Evolutionary conservation across 1,139 yeast genomes (phyloP), one percentile per base, ranked within the genome.

Genomic region (Citeromyces hawaiiensis): DNA sequence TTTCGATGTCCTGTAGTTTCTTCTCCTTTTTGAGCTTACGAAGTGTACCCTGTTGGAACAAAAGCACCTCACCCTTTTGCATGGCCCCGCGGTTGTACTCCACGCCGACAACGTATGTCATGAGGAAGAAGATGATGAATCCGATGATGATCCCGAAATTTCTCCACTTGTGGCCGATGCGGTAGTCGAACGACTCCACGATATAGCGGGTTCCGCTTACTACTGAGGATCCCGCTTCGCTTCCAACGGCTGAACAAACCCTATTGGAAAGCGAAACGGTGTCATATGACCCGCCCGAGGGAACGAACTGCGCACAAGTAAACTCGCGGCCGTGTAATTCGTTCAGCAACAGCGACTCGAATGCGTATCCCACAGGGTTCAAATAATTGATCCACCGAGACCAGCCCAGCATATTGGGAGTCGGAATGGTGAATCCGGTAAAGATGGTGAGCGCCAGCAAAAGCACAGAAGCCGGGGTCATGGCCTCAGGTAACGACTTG

Each of bases 41-140:
- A 42, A 60, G 46, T 38, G 57, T 56, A 4, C 85, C 67, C 38
- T 64, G 57, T 45, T 77, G 79, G 65, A 76, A 85, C 36, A 83
- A 70, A 42, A 82, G 65, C 40, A 83, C 70, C 61, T 85, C 95
- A 62, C 94, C 95, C 63, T 77, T 81, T 55, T 83, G 87, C 61
- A 76, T 72, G 17, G 83, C 75, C 55, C 87, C 85, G 51, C 77
- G 80, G 52, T 79, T 79, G 45, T 61, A 60, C 60, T 81, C 88
- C 44, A 78, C 72, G 45, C 76, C 67, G 7, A 64, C 36, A 50
- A 85, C 57, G 51, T 81, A 79, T 13, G 74, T 63, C 36, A 50
- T 49, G 40, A 79, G 60, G 58, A 81, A 78, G 55, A 77, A 68
- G 21, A 75, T 39, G 27, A 63, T 58, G 52, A 70, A 82, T 1